Evolutionary conservation across 179 eudicot species (phyloP).

Genomic region (Amaranthus tricolor): DNA sequence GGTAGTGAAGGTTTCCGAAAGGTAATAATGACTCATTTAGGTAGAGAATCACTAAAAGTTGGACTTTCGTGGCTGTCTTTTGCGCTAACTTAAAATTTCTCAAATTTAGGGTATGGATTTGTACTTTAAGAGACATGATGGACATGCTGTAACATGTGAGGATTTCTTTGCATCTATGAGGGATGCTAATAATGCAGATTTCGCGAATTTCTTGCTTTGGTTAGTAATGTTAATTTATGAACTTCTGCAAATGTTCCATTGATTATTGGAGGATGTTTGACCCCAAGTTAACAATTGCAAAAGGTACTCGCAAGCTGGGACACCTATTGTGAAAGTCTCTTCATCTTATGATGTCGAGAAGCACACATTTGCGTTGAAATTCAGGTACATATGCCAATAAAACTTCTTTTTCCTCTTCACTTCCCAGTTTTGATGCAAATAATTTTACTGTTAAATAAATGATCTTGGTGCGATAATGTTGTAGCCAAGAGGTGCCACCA

Average conservation of each 20-base stretch:
- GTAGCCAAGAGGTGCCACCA: slow-evolving; percentile 86
- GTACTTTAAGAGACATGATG: slow-evolving; percentile 95
- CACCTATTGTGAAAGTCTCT: slow-evolving; percentile 72
- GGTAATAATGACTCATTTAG: slow-evolving; percentile 28
- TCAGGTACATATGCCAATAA: slow-evolving; percentile 48
- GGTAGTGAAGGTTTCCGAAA: slow-evolving; percentile 88
- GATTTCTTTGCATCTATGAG: slow-evolving; percentile 95
- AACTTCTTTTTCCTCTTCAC: neutral
- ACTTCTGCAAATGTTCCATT: neutral
- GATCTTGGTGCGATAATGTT: slow-evolving; percentile 9
- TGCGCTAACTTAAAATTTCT: neutral
- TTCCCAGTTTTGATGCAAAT: neutral
- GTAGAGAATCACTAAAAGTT: slow-evolving; percentile 1
- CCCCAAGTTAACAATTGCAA: neutral
- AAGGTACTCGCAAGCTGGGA: slow-evolving; percentile 99
- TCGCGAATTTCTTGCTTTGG: slow-evolving; percentile 90
- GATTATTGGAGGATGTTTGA: slow-evolving; percentile 8
- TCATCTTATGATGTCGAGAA: slow-evolving; percentile 74
- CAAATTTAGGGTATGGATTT: slow-evolving; percentile 85
- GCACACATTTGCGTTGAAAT: slow-evolving; percentile 65
- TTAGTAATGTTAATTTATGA: slow-evolving; percentile 22
- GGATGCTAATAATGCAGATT: slow-evolving; percentile 90
- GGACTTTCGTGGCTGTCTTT: neutral
- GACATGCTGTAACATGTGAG: slow-evolving; percentile 99
- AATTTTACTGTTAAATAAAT: neutral